These are phyloP conservation scores for Sonneratia alba DNA, from an alignment of 345 rosid genomes.

Conservation along the genomic window DNA sequence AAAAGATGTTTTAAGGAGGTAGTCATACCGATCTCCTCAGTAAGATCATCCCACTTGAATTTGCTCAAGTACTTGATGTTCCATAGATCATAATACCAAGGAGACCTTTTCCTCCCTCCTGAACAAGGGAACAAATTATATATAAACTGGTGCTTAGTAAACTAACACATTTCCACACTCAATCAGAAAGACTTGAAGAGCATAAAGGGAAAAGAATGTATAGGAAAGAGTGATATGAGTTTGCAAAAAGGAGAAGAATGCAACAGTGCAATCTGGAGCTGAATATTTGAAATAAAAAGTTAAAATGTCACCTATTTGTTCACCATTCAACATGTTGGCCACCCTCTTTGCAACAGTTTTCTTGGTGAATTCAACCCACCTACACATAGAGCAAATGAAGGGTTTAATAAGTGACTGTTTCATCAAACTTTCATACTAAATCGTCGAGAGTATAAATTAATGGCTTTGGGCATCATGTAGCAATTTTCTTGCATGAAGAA, in stretches of 20 bases:
- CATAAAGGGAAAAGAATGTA: not conserved
- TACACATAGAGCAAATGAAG: constrained; percentile 19
- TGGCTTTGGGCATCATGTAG: not conserved
- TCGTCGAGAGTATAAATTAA: not conserved
- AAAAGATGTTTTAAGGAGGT: not conserved
- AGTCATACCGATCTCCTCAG: constrained; percentile 64
- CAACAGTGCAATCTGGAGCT: not conserved
- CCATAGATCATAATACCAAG: constrained; percentile 77
- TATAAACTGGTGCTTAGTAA: not conserved
- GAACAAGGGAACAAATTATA: constrained; percentile 6
- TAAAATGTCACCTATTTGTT: constrained; percentile 59
- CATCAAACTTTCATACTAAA: not conserved
- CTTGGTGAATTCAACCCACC: constrained; percentile 91
- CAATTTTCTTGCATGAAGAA: not conserved
- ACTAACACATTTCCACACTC: not conserved
- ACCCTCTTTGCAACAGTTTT: constrained; percentile 70
- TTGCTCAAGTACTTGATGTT: constrained; percentile 88
- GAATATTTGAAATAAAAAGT: not conserved
- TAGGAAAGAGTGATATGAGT: not conserved
- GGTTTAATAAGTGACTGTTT: not conserved
- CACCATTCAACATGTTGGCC: constrained; percentile 79
- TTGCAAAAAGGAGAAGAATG: not conserved
- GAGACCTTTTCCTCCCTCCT: constrained; percentile 89
- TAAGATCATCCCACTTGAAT: constrained; percentile 96
- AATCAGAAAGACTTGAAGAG: too few relatives aligned